phyloP scores from a whole-genome alignment of 495 filamentous ascomycete genomes.

The Podospora pseudopauciseta region DNA sequence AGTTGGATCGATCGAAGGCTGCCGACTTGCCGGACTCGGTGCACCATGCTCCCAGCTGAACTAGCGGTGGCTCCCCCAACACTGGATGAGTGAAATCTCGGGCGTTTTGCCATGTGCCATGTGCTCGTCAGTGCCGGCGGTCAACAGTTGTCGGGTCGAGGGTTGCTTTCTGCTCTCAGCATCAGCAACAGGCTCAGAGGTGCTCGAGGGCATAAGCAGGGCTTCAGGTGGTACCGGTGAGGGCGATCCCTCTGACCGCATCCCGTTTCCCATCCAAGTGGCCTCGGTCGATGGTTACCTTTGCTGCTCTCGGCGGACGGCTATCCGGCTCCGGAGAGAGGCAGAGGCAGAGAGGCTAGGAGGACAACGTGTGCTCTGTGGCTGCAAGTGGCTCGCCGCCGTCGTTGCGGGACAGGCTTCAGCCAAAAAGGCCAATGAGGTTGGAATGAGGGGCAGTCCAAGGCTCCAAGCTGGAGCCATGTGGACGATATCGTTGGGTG shows the following conservation, averaged over 20 bases:
- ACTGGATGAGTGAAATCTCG: background rate
- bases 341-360: background rate
- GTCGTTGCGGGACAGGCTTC: background rate
- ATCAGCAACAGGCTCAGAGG: background rate
- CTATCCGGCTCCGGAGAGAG: slow-evolving; percentile 6
- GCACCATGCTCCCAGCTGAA: background rate
- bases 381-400: slow-evolving; percentile 6
- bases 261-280: background rate
- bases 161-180: background rate
- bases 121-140: slow-evolving; percentile 5
- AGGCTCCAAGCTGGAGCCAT: slow-evolving; percentile 12
- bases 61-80: background rate
- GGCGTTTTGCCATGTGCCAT: slow-evolving; percentile 4
- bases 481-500: slow-evolving; percentile 8
- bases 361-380: background rate
- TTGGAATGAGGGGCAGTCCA: background rate
- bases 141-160: slow-evolving; percentile 1
- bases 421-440: slow-evolving; percentile 7
- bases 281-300: background rate
- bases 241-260: slow-evolving; percentile 1
- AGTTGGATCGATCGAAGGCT: background rate
- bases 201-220: background rate
- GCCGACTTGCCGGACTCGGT: slow-evolving; percentile 17
- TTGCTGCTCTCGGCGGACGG: slow-evolving; percentile 2
- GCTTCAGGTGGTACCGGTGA: background rate